phyloP scores from a whole-genome alignment of 2,329 filamentous ascomycete genomes.

The Trichophyton benhamiae region DNA sequence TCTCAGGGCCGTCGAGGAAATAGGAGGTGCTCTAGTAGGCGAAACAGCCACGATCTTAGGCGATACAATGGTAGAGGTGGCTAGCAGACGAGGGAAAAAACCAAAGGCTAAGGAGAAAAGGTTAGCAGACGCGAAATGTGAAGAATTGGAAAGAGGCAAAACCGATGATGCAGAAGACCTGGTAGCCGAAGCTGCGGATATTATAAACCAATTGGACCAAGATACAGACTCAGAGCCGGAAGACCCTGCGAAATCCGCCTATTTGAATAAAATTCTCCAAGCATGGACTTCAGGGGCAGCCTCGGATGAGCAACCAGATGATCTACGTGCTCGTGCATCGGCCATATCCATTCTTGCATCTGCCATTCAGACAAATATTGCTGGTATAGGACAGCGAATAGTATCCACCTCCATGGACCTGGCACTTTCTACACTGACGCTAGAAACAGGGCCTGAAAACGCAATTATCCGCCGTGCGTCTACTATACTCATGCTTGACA shows the following conservation, averaged over 20 bases:
- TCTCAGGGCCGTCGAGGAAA: conserved; percentile 30
- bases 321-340: conserved; percentile 32
- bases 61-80: conserved; percentile 29
- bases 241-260: conserved; percentile 23
- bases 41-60: conserved; percentile 28
- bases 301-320: conserved; percentile 30
- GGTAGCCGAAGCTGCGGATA: not conserved
- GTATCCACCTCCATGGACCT: conserved; percentile 29
- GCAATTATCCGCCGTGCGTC: conserved; percentile 33
- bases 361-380: conserved; percentile 30
- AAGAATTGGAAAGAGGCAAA: conserved; percentile 18
- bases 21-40: conserved; percentile 27
- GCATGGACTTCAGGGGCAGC: conserved; percentile 30
- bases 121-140: conserved; percentile 19
- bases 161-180: conserved; percentile 16
- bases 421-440: conserved; percentile 27
- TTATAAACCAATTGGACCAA: conserved; percentile 11
- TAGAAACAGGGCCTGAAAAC: conserved; percentile 26
- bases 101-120: conserved; percentile 25
- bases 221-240: conserved; percentile 23
- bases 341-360: conserved; percentile 33
- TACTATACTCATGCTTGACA: conserved; percentile 29
- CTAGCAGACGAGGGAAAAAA: conserved; percentile 28
- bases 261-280: conserved; percentile 28
- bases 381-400: conserved; percentile 26